Evolutionary conservation across 2,329 filamentous ascomycete species (phyloP).

Genomic region (Neofusicoccum umdonicola): DNA sequence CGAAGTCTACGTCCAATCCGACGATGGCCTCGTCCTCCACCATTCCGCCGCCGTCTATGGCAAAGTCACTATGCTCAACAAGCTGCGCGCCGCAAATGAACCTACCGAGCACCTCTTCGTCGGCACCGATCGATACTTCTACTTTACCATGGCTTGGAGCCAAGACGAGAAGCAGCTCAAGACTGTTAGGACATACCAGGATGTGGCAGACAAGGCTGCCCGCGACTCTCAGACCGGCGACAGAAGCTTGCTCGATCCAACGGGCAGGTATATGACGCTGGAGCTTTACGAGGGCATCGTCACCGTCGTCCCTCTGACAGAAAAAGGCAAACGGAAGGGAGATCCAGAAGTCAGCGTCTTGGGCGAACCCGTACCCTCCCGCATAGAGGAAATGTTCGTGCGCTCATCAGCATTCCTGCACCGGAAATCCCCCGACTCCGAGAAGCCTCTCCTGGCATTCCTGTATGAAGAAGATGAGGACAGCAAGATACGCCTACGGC

Average conservation of each 20-base stretch:
- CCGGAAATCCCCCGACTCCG: conserved; percentile 44
- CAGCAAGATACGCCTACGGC: conserved; percentile 51
- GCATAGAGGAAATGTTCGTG: conserved; percentile 67
- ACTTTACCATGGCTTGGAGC: conserved; percentile 89
- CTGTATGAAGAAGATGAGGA: conserved; percentile 63
- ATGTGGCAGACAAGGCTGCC: conserved; percentile 60
- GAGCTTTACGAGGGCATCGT: conserved; percentile 69
- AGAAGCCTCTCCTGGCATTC: conserved; percentile 61
- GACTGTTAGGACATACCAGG: conserved; percentile 59
- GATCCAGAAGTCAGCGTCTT: conserved; percentile 55
- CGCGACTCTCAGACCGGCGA: conserved; percentile 80
- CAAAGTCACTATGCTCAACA: conserved; percentile 80
- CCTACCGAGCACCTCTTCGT: conserved; percentile 84
- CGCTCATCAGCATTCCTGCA: conserved; percentile 65
- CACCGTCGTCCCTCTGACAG: conserved; percentile 61
- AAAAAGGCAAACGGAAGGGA: conserved; percentile 51
- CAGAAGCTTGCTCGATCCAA: conserved; percentile 79
- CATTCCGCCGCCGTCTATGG: conserved; percentile 77
- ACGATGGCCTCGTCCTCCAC: conserved; percentile 63
- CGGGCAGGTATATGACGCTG: conserved; percentile 64
- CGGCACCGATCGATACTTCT: conserved; percentile 84
- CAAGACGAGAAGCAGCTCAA: conserved; percentile 50
- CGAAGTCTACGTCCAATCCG: conserved; percentile 72
- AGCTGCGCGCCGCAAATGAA: conserved; percentile 71
- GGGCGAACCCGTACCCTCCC: conserved; percentile 59